phyloP scores from a whole-genome alignment of 2,329 filamentous ascomycete species.

The Talaromyces amestolkiae region DNA sequence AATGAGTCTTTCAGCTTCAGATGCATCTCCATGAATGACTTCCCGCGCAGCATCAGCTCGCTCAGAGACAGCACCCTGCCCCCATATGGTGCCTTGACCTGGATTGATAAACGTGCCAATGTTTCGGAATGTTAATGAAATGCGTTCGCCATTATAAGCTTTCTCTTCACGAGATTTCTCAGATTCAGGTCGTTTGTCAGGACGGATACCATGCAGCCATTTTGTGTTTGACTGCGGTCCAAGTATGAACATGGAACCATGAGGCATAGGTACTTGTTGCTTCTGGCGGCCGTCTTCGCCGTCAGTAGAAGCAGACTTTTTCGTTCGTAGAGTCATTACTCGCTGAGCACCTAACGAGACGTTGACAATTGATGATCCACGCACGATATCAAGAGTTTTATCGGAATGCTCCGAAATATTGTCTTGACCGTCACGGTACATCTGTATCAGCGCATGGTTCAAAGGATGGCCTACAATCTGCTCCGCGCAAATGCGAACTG shows the following conservation, averaged over 20 bases:
- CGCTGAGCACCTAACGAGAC: slow-evolving; percentile 89
- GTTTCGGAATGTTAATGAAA: slow-evolving; percentile 85
- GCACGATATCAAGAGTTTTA: slow-evolving; percentile 88
- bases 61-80: slow-evolving; percentile 79
- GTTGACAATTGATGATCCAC: slow-evolving; percentile 81
- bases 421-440: slow-evolving; percentile 84
- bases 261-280: slow-evolving; percentile 71
- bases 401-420: slow-evolving; percentile 96
- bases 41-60: slow-evolving; percentile 55
- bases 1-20: slow-evolving; percentile 64
- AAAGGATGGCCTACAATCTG: slow-evolving; percentile 71
- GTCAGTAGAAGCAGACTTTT: slow-evolving; percentile 42
- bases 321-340: slow-evolving; percentile 82
- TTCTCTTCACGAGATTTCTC: slow-evolving; percentile 71
- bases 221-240: slow-evolving; percentile 76
- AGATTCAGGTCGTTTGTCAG: slow-evolving; percentile 69
- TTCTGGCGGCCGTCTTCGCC: slow-evolving; percentile 47
- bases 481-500: slow-evolving; percentile 68
- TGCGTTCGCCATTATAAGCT: slow-evolving; percentile 71
- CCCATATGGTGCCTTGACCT: slow-evolving; percentile 73
- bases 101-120: slow-evolving; percentile 81
- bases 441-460: slow-evolving; percentile 90
- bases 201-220: slow-evolving; percentile 90
- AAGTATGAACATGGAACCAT: slow-evolving; percentile 85
- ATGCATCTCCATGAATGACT: slow-evolving; percentile 68